Percentiles rank a stretch among this genome's conserved stretches.
Evolutionary conservation across 1,139 yeast species (phyloP).

Genomic region (Taphrina betulina): DNA sequence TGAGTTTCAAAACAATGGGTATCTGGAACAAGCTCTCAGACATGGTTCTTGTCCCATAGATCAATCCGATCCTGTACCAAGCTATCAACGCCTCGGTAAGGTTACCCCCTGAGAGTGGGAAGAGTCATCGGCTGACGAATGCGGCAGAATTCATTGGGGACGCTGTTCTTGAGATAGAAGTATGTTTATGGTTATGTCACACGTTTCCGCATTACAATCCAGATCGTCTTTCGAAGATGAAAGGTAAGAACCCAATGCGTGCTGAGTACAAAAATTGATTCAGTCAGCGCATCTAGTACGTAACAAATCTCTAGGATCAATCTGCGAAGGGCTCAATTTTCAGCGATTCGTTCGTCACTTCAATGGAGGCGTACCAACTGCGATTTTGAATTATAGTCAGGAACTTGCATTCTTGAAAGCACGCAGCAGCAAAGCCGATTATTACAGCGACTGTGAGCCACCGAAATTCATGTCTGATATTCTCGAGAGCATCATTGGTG

Average conservation of each 20-base stretch:
- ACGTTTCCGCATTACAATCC: slow-evolving; percentile 11
- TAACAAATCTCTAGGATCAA: slow-evolving; percentile 33
- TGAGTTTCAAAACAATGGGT: slow-evolving; percentile 13
- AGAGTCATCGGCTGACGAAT: slow-evolving; percentile 16
- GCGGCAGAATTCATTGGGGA: slow-evolving; percentile 35
- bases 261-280: background rate
- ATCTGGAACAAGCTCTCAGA: slow-evolving; percentile 33
- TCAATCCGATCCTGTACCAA: slow-evolving; percentile 15
- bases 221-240: slow-evolving; percentile 4
- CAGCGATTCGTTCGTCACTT: slow-evolving; percentile 31
- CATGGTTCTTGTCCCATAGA: slow-evolving; percentile 32
- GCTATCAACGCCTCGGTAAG: slow-evolving; percentile 25
- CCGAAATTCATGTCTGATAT: slow-evolving; percentile 36
- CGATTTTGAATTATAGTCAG: slow-evolving; percentile 27
- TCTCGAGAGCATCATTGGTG: slow-evolving; percentile 35
- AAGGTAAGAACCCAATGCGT: background rate
- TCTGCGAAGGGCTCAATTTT: slow-evolving; percentile 26
- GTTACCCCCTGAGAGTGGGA: background rate
- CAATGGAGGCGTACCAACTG: slow-evolving; percentile 25
- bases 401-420: slow-evolving; percentile 12
- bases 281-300: slow-evolving; percentile 32
- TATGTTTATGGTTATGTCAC: slow-evolving; percentile 3
- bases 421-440: background rate
- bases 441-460: slow-evolving; percentile 16
- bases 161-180: slow-evolving; percentile 34